phyloP scores from a whole-genome alignment of 257 asterid species.

The Lantana camara region DNA sequence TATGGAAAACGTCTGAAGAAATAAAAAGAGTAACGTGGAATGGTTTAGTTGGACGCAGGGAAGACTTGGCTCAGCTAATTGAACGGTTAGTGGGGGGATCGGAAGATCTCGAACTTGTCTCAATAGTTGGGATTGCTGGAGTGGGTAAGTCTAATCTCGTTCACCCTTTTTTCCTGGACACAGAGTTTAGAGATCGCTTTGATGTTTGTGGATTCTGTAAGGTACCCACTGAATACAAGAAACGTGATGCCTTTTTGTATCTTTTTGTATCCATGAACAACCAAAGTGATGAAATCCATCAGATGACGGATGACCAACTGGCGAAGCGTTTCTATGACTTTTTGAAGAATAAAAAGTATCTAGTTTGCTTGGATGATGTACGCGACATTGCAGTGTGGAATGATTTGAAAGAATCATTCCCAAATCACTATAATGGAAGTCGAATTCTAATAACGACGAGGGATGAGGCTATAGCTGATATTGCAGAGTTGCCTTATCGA shows the following conservation, averaged over 20 bases:
- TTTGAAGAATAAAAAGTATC: background rate
- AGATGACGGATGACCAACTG: background rate
- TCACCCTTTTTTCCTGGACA: background rate
- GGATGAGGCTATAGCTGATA: background rate
- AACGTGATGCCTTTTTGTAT: background rate
- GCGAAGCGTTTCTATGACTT: background rate
- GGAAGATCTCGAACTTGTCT: too few relatives aligned
- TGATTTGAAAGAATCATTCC: background rate
- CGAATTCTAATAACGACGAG: slow-evolving; percentile 11
- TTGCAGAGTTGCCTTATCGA: background rate
- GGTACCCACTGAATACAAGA: background rate
- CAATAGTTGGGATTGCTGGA: too few relatives aligned
- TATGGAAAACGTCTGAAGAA: too few relatives aligned
- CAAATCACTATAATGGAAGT: background rate
- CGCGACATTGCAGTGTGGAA: slow-evolving; percentile 17
- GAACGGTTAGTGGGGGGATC: too few relatives aligned
- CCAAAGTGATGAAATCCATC: background rate
- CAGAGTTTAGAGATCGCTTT: background rate
- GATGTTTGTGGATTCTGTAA: background rate
- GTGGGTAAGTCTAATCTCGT: slow-evolving; percentile 13
- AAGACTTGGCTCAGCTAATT: too few relatives aligned
- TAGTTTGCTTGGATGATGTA: slow-evolving; percentile 27
- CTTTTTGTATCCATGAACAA: background rate
- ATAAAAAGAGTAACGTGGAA: too few relatives aligned
- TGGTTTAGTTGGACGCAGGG: too few relatives aligned